A percentile compares a stretch with the other conserved stretches of the same genome.
Evolutionary conservation across 208 protist species (phyloP).

Genomic region (Trypanosomatidae sp.): DNA sequence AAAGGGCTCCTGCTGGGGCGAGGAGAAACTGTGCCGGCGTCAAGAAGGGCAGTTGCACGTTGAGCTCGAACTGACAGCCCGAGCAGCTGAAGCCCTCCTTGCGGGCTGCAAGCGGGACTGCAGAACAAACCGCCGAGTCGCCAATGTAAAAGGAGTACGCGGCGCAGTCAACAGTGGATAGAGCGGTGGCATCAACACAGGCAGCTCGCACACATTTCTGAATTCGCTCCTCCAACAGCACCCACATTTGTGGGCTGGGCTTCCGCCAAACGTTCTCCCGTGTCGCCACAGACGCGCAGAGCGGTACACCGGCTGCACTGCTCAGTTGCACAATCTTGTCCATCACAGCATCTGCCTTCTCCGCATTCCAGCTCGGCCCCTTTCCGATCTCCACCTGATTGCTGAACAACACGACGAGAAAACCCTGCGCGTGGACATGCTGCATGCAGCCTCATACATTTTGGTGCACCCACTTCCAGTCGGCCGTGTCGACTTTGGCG

Average conservation of each 20-base stretch:
- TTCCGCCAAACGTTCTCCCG: conserved; percentile 87
- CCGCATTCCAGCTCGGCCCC: conserved; percentile 37
- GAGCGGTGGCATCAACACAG: background rate
- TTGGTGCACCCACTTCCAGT: conserved; percentile 71
- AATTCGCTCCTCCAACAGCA: conserved; percentile 51
- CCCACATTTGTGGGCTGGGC: conserved; percentile 88
- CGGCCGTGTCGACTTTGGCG: conserved; percentile 47
- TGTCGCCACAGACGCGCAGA: conserved; percentile 79
- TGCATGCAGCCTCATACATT: conserved; percentile 44
- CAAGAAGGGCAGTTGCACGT: conserved; percentile 83
- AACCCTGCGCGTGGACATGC: conserved; percentile 54
- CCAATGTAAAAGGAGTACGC: conserved; percentile 88
- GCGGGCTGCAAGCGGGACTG: conserved; percentile 49
- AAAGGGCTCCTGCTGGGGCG: conserved; percentile 9
- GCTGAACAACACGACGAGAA: conserved; percentile 89
- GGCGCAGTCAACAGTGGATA: conserved; percentile 18
- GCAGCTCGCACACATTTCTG: conserved; percentile 14
- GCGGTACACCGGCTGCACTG: conserved; percentile 50
- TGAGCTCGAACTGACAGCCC: conserved; percentile 91
- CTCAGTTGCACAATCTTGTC: conserved; percentile 47
- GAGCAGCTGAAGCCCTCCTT: conserved; percentile 93
- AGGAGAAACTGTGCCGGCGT: conserved; percentile 92
- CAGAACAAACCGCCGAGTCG: conserved; percentile 89
- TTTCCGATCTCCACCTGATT: conserved; percentile 92
- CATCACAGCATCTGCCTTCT: conserved; percentile 54